Base-by-base conservation (phyloP, 2,329 filamentous ascomycete genomes). In the Colletotrichum karsti region DNA sequence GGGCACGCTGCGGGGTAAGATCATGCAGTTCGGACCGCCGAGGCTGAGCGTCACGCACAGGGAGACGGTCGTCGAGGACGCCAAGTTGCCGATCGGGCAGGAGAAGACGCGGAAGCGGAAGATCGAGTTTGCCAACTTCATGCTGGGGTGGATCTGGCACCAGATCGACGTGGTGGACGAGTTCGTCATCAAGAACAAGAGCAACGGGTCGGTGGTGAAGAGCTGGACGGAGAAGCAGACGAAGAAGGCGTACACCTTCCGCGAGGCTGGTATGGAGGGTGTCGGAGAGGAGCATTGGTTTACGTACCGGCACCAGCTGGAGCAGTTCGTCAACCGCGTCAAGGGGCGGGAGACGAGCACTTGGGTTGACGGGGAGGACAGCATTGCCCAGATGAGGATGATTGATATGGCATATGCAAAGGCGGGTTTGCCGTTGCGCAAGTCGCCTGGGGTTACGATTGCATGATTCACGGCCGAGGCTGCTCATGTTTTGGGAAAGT, bases 341-440 rank as follows among this genome's bases (percentile, higher is more conserved):
- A 79, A 78, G 50, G 81, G 80, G 1, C 74, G 79, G 1, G 66
- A 79, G 59, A 77, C 78, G 5, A 77, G 75, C 1, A 64, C 77
- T 3, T 85, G 83, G 81, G 74, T 86, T 7, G 72, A 74, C 15
- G 71, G 70, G 2, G 79, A 83, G 55, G 83, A 85, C 67, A 82
- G 78, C 26, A 76, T 86, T 24, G 72, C 72, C 20, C 80, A 80
- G 77, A 84, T 83, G 81, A 77, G 73, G 73, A 81, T 82, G 75
- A 72, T 86, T 30, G 85, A 87, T 71, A 77, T 79, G 75, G 81
- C 80, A 2, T 86, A 86, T 71, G 72, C 76, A 62, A 83, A 83
- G 74, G 70, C 73, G 20, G 46, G 54, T 4, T 35, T 68, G 44
- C 53, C 53, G n/a, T 7, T 65, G 30, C 54, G 65, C 2, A 73